Base-by-base conservation (phyloP, 1,284 basidiomycete species). In the Ceratobasidium sp. region DNA sequence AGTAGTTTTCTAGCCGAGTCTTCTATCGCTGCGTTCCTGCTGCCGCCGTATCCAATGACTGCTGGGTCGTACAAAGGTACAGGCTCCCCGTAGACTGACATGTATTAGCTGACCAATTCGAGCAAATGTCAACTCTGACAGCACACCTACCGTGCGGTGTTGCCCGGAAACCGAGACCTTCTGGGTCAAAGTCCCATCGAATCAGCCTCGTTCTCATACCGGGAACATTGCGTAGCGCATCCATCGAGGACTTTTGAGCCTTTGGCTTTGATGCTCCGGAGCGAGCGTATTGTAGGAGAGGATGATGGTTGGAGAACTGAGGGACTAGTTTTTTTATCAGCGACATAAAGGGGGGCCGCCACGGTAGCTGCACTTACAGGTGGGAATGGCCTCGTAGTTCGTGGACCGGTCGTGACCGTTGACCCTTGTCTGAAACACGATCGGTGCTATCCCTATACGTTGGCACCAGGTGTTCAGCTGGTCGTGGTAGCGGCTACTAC, bases 381-480 rank as follows among this genome's bases (percentile, higher is more conserved):
- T 57, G n/a, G 67, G 67, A 70, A 70, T n/a, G 20, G 67, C 67
- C 23, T 57, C 67, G 48, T 33, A 55, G 18, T 41, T 16, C 12
- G 48, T 30, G 16, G 50, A 35, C 27, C 12, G n/a, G n/a, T 18
- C 5, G 23, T 12, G 30, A 35, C 20, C 5, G 30, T 38, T 60
- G 27, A 14, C 33, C 18, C 16, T 48, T 27, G 62, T 65, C 52
- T 57, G 48, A 54, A 55, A 70, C 7, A 16, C 18, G 30, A 54
- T 54, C 20, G 30, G 12, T 3, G 20, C 14, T 12, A 57, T 41
- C 16, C 67, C 50, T 35, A 70, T 57, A 10, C 67, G 48, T 6
- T 33, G 35, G 38, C 50, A 70, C 67, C 67, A 70, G 16, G 38
- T 57, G 67, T 70, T 70, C 2, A 70, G 35, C 23, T 70, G 67